phyloP scores from a whole-genome alignment of 1,284 basidiomycete species.

The Rhodotorula mucilaginosa region DNA sequence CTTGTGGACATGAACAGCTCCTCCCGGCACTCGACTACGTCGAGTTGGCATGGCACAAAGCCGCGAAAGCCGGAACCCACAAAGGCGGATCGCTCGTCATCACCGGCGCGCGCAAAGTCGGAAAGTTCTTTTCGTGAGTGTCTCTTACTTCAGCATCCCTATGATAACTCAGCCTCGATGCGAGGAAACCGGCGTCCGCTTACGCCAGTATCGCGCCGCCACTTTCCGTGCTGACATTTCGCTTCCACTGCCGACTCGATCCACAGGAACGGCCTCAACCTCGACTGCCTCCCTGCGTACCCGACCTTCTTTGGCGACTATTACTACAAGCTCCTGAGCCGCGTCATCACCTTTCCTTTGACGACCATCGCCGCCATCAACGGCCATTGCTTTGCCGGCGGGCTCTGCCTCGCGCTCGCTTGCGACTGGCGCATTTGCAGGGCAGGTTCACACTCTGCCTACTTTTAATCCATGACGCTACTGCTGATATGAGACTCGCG shows the following conservation, averaged over 20 bases:
- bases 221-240: too few relatives aligned
- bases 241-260: too few relatives aligned
- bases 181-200: too few relatives aligned
- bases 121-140: slow-evolving; percentile 40
- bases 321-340: slow-evolving; percentile 34
- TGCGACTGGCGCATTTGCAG: slow-evolving; percentile 44
- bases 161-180: too few relatives aligned
- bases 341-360: slow-evolving; percentile 44
- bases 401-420: slow-evolving; percentile 41
- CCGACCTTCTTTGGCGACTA: slow-evolving; percentile 36
- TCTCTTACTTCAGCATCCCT: too few relatives aligned
- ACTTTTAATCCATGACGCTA: not conserved
- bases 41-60: slow-evolving; percentile 25
- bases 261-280: slow-evolving; percentile 34
- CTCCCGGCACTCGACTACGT: slow-evolving; percentile 38
- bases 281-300: slow-evolving; percentile 26
- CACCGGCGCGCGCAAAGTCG: slow-evolving; percentile 26
- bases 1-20: slow-evolving; percentile 7
- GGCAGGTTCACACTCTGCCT: slow-evolving; percentile 7
- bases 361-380: slow-evolving; percentile 45
- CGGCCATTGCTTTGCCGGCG: slow-evolving; percentile 46
- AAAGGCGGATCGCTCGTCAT: slow-evolving; percentile 35
- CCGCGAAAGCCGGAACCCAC: slow-evolving; percentile 9
- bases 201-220: too few relatives aligned
- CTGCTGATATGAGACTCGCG: too few relatives aligned